These are phyloP conservation scores for Vaccinium myrtillus DNA, from an alignment of 148 eudicot genomes.

Conservation along the genomic window DNA sequence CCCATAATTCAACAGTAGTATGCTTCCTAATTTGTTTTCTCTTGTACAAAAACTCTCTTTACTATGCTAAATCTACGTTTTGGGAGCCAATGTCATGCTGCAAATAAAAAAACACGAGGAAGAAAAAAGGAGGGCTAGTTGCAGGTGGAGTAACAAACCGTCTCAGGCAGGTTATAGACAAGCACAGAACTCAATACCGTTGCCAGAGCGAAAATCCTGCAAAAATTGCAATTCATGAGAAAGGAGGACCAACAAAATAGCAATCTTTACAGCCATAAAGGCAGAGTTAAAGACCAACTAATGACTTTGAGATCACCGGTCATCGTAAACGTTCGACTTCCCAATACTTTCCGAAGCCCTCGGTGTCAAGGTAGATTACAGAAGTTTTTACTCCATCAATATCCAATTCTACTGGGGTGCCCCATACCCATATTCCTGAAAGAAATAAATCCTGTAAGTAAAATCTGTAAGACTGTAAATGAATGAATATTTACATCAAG, in stretches of 20 bases:
- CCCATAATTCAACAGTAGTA: neutral
- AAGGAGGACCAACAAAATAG: constrained; percentile 47
- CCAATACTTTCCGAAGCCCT: constrained; percentile 99
- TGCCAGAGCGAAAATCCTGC: constrained; percentile 94
- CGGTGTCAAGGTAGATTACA: constrained; percentile 93
- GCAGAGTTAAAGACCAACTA: constrained; percentile 17
- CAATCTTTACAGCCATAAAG: constrained; percentile 5
- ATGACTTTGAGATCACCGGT: constrained; percentile 51
- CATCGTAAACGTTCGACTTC: constrained; percentile 97
- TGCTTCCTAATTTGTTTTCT: neutral
- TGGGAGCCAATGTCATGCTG: neutral
- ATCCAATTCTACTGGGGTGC: constrained; percentile 76
- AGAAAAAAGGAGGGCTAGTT: neutral
- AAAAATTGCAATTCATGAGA: constrained; percentile 18
- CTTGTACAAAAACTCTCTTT: neutral
- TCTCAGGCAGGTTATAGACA: constrained; percentile 95
- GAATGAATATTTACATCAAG: constrained; percentile 4
- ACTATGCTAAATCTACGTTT: neutral
- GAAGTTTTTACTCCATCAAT: constrained; percentile 79
- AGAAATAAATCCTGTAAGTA: neutral
- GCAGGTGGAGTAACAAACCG: constrained; percentile 30
- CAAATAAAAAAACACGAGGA: neutral
- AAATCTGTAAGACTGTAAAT: neutral
- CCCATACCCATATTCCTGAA: constrained; percentile 98
- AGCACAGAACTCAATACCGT: constrained; percentile 97